A percentile compares a stretch with the other conserved stretches of the same genome.
These are phyloP conservation scores for Claviceps digitariae DNA, from an alignment of 2,329 filamentous ascomycete genomes.

Conservation along the genomic window DNA sequence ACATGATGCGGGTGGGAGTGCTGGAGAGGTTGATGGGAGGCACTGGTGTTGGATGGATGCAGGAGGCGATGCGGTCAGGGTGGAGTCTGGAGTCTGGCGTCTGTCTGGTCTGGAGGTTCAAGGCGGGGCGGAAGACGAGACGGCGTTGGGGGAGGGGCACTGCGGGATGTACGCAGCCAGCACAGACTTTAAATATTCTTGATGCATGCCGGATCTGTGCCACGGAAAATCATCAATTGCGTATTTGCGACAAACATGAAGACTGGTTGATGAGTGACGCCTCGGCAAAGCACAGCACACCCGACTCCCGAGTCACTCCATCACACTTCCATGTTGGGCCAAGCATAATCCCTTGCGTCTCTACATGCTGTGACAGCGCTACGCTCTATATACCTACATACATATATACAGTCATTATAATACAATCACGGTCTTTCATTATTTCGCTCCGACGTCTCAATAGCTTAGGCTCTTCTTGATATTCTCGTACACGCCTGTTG, in stretches of 20 bases:
- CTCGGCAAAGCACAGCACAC: no score
- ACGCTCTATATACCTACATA: no score
- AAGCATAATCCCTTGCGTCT: no score
- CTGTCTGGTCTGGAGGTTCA: not conserved
- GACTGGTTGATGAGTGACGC: no score
- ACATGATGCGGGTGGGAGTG: slow-evolving; percentile 16
- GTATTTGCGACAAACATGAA: no score
- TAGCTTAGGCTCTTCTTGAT: slow-evolving; percentile 56
- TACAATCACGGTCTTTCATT: not conserved
- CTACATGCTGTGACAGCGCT: no score
- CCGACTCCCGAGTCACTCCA: no score
- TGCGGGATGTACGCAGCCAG: no score
- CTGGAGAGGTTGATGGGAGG: not conserved
- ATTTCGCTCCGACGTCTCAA: slow-evolving; percentile 17
- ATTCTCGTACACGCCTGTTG: slow-evolving; percentile 55
- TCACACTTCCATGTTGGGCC: no score
- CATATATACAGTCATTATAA: slow-evolving; percentile 1
- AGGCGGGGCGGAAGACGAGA: slow-evolving; percentile 11
- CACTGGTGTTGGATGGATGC: not conserved
- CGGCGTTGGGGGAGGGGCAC: not conserved
- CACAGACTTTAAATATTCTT: no score
- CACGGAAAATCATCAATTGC: no score
- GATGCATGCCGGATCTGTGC: no score
- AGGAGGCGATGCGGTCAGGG: not conserved
- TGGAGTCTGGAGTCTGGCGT: not conserved